Evolutionary conservation across 164 flowering plant species (phyloP).

Genomic region (Euptelea pleiosperma): DNA sequence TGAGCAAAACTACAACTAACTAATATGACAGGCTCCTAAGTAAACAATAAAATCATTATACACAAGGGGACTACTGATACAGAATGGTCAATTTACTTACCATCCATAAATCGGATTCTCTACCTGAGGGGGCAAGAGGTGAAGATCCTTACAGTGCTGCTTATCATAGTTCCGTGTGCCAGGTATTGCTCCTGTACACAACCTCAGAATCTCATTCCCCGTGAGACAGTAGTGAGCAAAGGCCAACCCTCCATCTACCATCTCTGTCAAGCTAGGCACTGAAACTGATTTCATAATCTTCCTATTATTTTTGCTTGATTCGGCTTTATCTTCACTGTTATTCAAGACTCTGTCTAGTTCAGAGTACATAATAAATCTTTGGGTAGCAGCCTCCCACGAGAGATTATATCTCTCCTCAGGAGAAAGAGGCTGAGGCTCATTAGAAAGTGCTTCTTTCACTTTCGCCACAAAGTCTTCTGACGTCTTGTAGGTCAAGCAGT

Average conservation of each 20-base stretch:
- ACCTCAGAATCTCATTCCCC: conserved; percentile 76
- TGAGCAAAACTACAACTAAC: too few relatives aligned
- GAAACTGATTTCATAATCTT: conserved; percentile 45
- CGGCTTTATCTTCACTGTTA: conserved; percentile 16
- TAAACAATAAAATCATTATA: background rate
- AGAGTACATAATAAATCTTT: conserved; percentile 82
- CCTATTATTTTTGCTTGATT: conserved; percentile 29
- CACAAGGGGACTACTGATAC: conserved; percentile 5
- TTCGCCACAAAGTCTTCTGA: conserved; percentile 87
- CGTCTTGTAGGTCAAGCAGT: conserved; percentile 89
- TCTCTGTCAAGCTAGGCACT: conserved; percentile 54
- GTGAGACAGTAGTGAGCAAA: conserved; percentile 83
- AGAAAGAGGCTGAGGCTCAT: conserved; percentile 63
- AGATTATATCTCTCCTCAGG: conserved; percentile 75
- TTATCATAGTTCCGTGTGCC: conserved; percentile 69
- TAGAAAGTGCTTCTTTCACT: conserved; percentile 80
- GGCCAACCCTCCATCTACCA: conserved; percentile 90
- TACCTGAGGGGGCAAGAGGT: conserved; percentile 86
- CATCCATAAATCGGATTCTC: conserved; percentile 90
- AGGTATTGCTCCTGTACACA: conserved; percentile 86
- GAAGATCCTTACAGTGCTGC: conserved; percentile 80
- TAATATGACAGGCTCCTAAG: background rate
- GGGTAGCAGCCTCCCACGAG: conserved; percentile 99
- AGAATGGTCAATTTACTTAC: conserved; percentile 28
- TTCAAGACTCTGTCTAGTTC: conserved; percentile 65